These are phyloP conservation scores for Ophiostoma sp. DNA, from an alignment of 2,329 filamentous ascomycete genomes.

Conservation along the genomic window DNA sequence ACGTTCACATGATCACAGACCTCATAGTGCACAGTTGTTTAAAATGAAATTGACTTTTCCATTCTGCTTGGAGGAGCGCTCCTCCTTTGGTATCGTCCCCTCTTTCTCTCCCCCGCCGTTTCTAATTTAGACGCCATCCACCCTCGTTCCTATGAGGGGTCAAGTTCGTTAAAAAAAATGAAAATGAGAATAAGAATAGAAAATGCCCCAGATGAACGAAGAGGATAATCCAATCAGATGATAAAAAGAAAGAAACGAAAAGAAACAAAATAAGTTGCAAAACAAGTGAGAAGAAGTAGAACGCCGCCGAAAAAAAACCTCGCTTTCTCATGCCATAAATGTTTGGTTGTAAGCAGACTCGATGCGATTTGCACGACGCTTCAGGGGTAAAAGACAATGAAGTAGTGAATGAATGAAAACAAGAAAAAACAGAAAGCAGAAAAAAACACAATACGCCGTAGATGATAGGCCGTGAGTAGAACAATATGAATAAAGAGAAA, in stretches of 20 bases:
- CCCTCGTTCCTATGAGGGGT: background rate
- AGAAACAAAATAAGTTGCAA: background rate
- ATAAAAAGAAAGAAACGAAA: background rate
- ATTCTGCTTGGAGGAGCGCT: constrained; percentile 7
- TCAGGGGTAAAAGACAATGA: background rate
- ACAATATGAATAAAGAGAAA: background rate
- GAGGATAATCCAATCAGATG: background rate
- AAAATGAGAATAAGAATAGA: background rate
- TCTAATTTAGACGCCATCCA: constrained; percentile 6
- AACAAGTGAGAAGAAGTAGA: constrained; percentile 2
- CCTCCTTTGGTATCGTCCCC: constrained; percentile 11
- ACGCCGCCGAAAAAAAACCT: constrained; percentile 19
- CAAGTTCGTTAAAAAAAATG: background rate
- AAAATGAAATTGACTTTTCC: background rate
- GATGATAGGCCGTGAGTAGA: background rate
- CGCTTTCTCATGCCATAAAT: constrained; percentile 25
- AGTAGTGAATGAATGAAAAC: background rate
- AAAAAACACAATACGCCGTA: background rate
- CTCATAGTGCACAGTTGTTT: background rate
- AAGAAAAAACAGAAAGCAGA: background rate
- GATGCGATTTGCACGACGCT: constrained; percentile 2
- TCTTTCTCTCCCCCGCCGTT: background rate
- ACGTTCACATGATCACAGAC: background rate
- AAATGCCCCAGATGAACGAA: background rate
- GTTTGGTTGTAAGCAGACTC: constrained; percentile 7